Evolutionary conservation across 75 land plant genomes (phyloP).

Genomic region (Selaginella moellendorffii): DNA sequence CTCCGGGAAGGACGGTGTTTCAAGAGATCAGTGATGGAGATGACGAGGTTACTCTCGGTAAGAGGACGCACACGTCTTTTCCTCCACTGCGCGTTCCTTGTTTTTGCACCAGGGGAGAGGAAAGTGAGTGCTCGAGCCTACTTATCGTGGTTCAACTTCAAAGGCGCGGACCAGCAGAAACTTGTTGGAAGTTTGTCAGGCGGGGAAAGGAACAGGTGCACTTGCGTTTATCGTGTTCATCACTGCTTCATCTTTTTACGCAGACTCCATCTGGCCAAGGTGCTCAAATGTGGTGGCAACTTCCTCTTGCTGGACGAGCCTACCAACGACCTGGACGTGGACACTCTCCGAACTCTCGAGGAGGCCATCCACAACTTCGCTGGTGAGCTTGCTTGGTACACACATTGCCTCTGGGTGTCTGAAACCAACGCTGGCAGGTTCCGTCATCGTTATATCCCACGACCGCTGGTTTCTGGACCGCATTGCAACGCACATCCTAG

Average conservation of each 20-base stretch:
- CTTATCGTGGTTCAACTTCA: slow-evolving; percentile 29
- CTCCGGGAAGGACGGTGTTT: slow-evolving; percentile 15
- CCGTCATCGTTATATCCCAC: slow-evolving; percentile 24
- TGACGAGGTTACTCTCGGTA: slow-evolving; percentile 17
- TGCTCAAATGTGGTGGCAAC: slow-evolving; percentile 23
- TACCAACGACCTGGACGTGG: slow-evolving; percentile 26
- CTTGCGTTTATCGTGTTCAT: too few species aligned
- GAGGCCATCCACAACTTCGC: slow-evolving; percentile 23
- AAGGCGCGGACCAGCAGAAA: slow-evolving; percentile 22
- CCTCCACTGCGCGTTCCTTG: too few species aligned
- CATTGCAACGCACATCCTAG: slow-evolving; percentile 26
- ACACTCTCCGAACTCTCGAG: slow-evolving; percentile 26
- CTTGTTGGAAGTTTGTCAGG: slow-evolving; percentile 24
- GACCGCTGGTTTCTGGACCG: slow-evolving; percentile 30
- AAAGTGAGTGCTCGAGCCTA: slow-evolving; percentile 19
- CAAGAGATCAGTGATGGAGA: slow-evolving; percentile 19
- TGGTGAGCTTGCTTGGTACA: slow-evolving; percentile 2
- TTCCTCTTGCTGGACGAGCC: slow-evolving; percentile 24
- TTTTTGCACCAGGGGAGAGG: slow-evolving; percentile 21
- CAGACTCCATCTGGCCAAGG: slow-evolving; percentile 25
- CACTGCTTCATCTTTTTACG: too few species aligned
- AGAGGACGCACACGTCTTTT: neutral
- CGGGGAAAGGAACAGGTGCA: slow-evolving; percentile 26
- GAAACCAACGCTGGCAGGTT: slow-evolving; percentile 15
- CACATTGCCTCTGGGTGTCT: neutral